Base-by-base conservation (phyloP, 2,329 filamentous ascomycete species). In the Blastomyces emzantsi region DNA sequence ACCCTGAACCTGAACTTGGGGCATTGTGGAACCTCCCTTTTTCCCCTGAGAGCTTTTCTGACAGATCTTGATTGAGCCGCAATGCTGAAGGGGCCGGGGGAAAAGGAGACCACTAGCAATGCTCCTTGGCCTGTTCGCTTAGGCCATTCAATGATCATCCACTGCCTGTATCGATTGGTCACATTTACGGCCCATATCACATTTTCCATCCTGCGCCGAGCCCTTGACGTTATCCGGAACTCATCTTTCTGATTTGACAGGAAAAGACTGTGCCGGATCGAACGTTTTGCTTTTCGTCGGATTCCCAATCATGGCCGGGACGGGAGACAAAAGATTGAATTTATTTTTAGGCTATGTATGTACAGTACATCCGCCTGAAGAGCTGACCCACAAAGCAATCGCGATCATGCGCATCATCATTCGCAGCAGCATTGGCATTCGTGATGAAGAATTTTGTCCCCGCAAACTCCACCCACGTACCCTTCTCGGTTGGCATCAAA, bases 401-500 rank as follows among this genome's bases (percentile, higher is more conserved):
- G 17, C 36, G 17, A 59, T 43, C 28, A 64, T 83, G 80, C 56
- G 87, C 86, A 56, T 87, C 84, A 9, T 83, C 82, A 66, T 85
- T 22, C 19, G 19, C 19, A 15, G 22, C 82, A 65, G 89, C 86
- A 71, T 87, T 86, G 5, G 90, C 90, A 63, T 85, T 90, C 25
- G 92, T 96, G 71, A 96, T 89, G 75, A 88, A 89, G 64, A 97
- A 79, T 71, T 85, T 80, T 13, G 82, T 83, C 9, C 90, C 92
- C 45, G 87, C 86, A 73, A 97, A 93, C 66, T 87, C 86, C 25
- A 88, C 85, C 76, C 92, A 96, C 8, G 90, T 94, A 67, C 90
- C 84, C 75, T 90, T 89, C 66, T 82, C 82, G 15, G 92, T 95
- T 4, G 92, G 91, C 67, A 95, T 78, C 63, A 79, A 81, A 67